Evolutionary conservation across 2,329 filamentous ascomycete species (phyloP).

Genomic region (Alternaria ethzedia): DNA sequence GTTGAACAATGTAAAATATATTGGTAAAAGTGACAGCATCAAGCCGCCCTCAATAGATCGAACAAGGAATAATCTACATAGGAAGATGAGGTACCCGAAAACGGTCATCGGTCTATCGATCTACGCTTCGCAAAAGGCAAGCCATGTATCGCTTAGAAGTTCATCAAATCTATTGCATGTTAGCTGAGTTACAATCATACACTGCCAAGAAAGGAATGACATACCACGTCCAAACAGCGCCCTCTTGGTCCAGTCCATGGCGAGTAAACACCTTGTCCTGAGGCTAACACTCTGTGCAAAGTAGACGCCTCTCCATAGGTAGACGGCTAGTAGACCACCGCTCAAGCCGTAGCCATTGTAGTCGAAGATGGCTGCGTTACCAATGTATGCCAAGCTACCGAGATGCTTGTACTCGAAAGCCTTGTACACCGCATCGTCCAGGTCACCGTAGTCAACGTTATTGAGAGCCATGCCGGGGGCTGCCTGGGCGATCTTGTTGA

Average conservation of each 20-base stretch:
- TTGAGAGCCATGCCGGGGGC: slow-evolving; percentile 78
- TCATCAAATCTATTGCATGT: slow-evolving; percentile 26
- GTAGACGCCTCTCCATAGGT: slow-evolving; percentile 94
- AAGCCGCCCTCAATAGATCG: neutral
- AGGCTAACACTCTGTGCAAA: slow-evolving; percentile 97
- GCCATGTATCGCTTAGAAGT: slow-evolving; percentile 18
- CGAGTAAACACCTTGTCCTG: slow-evolving; percentile 83
- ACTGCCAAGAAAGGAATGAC: slow-evolving; percentile 38
- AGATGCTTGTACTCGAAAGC: slow-evolving; percentile 94
- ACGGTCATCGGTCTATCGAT: neutral
- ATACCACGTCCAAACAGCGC: slow-evolving; percentile 93
- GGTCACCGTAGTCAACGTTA: slow-evolving; percentile 82
- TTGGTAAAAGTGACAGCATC: neutral
- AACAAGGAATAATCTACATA: neutral
- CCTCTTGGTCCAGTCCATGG: slow-evolving; percentile 99
- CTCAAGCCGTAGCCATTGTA: slow-evolving; percentile 77
- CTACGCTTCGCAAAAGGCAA: neutral
- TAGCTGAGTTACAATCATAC: neutral
- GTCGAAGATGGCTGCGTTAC: slow-evolving; percentile 96
- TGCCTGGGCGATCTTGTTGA: slow-evolving; percentile 86
- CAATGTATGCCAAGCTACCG: slow-evolving; percentile 91
- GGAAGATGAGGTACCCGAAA: neutral
- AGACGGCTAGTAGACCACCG: slow-evolving; percentile 90
- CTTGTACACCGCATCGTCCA: slow-evolving; percentile 91
- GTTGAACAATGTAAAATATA: neutral